Evolutionary conservation across 495 filamentous ascomycete species (phyloP).

Genomic region (Neurospora intermedia): DNA sequence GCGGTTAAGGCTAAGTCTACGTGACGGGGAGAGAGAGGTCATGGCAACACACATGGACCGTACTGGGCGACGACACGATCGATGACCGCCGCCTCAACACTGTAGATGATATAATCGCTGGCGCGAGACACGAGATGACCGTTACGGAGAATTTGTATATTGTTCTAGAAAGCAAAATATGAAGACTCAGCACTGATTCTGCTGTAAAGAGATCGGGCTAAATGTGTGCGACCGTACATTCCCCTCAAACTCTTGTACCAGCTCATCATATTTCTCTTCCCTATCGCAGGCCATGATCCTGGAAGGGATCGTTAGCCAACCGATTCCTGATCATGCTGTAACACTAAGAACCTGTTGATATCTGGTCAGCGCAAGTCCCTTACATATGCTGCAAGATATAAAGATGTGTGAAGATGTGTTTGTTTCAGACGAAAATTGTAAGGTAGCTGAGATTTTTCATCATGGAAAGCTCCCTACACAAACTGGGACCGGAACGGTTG

Average conservation of each 20-base stretch:
- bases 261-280: constrained; percentile 66
- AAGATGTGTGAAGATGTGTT: constrained; percentile 1
- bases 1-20: constrained; percentile 5
- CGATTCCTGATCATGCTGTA: constrained; percentile 3
- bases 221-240: constrained; percentile 40
- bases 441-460: constrained; percentile 99
- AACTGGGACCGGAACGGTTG: constrained; percentile 29
- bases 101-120: constrained; percentile 97
- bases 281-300: constrained; percentile 94
- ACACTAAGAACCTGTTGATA: background rate
- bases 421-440: constrained; percentile 72
- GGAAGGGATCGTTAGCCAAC: constrained; percentile 7
- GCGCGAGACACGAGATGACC: constrained; percentile 88
- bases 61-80: constrained; percentile 73
- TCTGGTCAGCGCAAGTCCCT: constrained; percentile 11
- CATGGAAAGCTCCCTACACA: constrained; percentile 53
- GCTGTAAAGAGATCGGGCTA: constrained; percentile 17
- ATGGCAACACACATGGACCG: constrained; percentile 68
- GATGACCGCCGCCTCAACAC: constrained; percentile 86
- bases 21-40: constrained; percentile 3
- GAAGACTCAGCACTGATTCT: constrained; percentile 45
- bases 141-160: constrained; percentile 73
- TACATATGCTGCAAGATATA: constrained; percentile 6
- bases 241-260: constrained; percentile 68
- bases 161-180: constrained; percentile 39